Evolutionary conservation across 108 stramenopile species (phyloP).

Genomic region (Epithemia pelagica): DNA sequence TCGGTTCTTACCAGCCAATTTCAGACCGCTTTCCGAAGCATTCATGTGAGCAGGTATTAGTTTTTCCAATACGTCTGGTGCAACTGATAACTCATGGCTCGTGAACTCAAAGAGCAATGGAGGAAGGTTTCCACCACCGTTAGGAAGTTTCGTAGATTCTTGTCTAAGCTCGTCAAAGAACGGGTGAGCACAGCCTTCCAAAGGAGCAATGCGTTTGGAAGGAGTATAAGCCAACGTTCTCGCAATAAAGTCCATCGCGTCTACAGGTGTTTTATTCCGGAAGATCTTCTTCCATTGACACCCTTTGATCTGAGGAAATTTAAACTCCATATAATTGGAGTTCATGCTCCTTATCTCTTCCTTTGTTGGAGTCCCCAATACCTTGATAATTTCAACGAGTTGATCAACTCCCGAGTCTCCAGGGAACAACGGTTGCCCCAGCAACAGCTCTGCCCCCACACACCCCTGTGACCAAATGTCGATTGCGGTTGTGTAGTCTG

Average conservation of each 20-base stretch:
- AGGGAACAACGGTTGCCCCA: constrained; percentile 96
- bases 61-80: constrained; percentile 64
- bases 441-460: constrained; percentile 95
- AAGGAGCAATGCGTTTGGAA: constrained; percentile 68
- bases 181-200: constrained; percentile 90
- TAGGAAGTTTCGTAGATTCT: constrained; percentile 63
- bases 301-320: constrained; percentile 98
- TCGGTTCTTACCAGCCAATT: background rate
- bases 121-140: constrained; percentile 55
- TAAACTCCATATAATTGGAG: constrained; percentile 96
- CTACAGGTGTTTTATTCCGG: constrained; percentile 83
- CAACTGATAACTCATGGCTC: constrained; percentile 48
- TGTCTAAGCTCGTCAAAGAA: constrained; percentile 94
- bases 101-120: constrained; percentile 92
- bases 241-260: constrained; percentile 91
- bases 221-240: constrained; percentile 92
- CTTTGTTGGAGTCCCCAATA: constrained; percentile 95
- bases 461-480: constrained; percentile 91
- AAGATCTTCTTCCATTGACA: constrained; percentile 96
- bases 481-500: constrained; percentile 97
- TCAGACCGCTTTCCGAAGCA: background rate
- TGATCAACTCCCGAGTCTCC: constrained; percentile 98
- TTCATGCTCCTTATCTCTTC: constrained; percentile 97
- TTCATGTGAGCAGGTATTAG: constrained; percentile 15
- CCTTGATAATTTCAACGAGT: constrained; percentile 99